Evolutionary conservation across 2,329 filamentous ascomycete species (phyloP).

Genomic region (Gnomoniopsis smithogilvyi): DNA sequence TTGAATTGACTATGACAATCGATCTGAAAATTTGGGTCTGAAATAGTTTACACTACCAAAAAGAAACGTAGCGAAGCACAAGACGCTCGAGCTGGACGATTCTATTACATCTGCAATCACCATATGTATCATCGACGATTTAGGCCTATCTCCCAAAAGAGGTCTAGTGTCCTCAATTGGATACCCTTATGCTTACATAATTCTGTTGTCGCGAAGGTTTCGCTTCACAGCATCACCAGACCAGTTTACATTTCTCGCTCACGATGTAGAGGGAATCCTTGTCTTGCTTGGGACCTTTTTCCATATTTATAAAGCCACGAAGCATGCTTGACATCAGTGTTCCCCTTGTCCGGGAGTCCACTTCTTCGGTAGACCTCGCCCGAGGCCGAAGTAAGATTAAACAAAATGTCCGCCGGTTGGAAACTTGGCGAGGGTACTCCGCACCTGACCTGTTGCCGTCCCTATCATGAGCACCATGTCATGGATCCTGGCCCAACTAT

Average conservation of each 20-base stretch:
- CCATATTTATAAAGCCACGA: background rate
- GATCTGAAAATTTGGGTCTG: background rate
- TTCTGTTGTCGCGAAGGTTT: too few species aligned
- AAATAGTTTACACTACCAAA: background rate
- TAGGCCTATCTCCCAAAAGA: too few species aligned
- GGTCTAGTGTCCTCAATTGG: too few species aligned
- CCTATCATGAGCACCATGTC: too few species aligned
- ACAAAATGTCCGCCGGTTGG: background rate
- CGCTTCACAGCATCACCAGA: too few species aligned
- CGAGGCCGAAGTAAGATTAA: background rate
- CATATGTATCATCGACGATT: too few species aligned
- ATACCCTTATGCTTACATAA: too few species aligned
- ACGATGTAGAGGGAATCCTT: background rate
- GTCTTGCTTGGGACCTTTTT: background rate
- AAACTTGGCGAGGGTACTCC: too few species aligned
- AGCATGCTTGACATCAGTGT: background rate
- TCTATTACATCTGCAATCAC: too few species aligned
- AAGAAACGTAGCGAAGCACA: background rate
- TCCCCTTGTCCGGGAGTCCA: constrained; percentile 10
- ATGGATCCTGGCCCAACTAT: too few species aligned
- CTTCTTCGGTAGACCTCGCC: constrained; percentile 9
- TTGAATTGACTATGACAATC: background rate
- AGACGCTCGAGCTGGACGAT: background rate
- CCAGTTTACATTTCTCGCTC: too few species aligned
- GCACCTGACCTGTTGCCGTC: too few species aligned